A percentile compares a stretch with the other conserved stretches of the same genome.
phyloP scores from a whole-genome alignment of 768 basidiomycete genomes.

The Kwoniella heveanensis region DNA sequence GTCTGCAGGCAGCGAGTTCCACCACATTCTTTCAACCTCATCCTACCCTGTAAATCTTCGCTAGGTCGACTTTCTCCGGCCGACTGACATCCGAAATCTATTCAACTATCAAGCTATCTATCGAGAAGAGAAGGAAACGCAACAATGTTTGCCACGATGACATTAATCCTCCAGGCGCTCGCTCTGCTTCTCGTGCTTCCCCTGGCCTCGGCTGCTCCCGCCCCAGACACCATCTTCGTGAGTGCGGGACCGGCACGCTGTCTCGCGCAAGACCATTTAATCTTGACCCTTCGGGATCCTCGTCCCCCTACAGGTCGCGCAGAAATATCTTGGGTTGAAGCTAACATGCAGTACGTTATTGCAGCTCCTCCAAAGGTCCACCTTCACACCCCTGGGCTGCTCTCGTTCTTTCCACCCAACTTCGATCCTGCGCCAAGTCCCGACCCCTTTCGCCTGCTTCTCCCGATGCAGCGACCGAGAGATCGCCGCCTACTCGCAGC shows the following conservation, averaged over 20 bases:
- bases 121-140: background rate
- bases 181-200: slow-evolving; percentile 11
- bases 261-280: no score
- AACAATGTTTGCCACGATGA: slow-evolving; percentile 2
- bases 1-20: slow-evolving; percentile 1
- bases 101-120: no score
- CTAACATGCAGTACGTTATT: no score
- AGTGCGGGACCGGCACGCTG: no score
- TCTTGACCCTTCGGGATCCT: no score
- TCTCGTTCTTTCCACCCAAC: slow-evolving; percentile 19
- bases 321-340: no score
- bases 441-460: slow-evolving; percentile 19
- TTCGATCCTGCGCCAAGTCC: slow-evolving; percentile 19
- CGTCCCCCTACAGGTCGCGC: no score
- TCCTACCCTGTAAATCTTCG: no score
- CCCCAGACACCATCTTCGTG: slow-evolving; percentile 23
- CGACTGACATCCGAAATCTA: no score
- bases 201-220: slow-evolving; percentile 8
- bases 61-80: no score
- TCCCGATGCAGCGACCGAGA: slow-evolving; percentile 13
- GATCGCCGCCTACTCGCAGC: slow-evolving; percentile 19
- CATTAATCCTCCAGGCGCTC: slow-evolving; percentile 4
- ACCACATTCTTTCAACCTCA: background rate
- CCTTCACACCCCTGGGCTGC: slow-evolving; percentile 18
- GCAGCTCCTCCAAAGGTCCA: slow-evolving; percentile 9